phyloP scores from a whole-genome alignment of 2,329 filamentous ascomycete genomes.

The Pseudovirgaria hyperparasitica region DNA sequence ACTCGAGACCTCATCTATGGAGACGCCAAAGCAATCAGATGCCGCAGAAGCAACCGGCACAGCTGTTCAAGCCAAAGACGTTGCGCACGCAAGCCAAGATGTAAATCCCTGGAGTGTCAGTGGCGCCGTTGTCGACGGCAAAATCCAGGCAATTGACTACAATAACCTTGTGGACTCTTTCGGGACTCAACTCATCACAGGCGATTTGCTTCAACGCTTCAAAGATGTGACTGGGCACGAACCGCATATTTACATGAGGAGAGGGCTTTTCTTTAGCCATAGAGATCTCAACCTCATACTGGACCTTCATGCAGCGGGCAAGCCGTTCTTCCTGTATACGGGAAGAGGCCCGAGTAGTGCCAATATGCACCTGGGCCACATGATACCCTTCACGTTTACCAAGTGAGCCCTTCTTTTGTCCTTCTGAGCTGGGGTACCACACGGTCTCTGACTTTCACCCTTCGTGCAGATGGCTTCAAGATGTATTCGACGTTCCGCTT shows the following conservation, averaged over 20 bases:
- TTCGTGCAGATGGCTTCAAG: constrained; percentile 85
- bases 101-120: too few species aligned
- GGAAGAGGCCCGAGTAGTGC: constrained; percentile 76
- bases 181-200: too few species aligned
- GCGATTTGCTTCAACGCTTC: constrained; percentile 70
- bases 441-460: constrained; percentile 54
- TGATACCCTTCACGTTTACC: constrained; percentile 14
- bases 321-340: constrained; percentile 86
- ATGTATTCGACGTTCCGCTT: constrained; percentile 87
- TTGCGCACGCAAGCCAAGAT: too few species aligned
- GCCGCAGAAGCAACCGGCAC: too few species aligned
- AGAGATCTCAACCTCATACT: constrained; percentile 73
- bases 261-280: constrained; percentile 79
- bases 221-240: constrained; percentile 74
- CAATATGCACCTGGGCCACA: constrained; percentile 74
- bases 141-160: too few species aligned
- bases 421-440: too few species aligned
- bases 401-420: too few species aligned
- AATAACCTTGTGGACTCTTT: too few species aligned
- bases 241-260: constrained; percentile 71
- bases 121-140: too few species aligned
- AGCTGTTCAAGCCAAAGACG: too few species aligned
- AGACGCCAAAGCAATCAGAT: too few species aligned
- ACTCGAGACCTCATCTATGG: too few species aligned
- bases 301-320: constrained; percentile 70